A percentile compares a stretch with the other conserved stretches of the same genome.
phyloP scores from a whole-genome alignment of 257 asterid species.

The Solanum chiquidenum region DNA sequence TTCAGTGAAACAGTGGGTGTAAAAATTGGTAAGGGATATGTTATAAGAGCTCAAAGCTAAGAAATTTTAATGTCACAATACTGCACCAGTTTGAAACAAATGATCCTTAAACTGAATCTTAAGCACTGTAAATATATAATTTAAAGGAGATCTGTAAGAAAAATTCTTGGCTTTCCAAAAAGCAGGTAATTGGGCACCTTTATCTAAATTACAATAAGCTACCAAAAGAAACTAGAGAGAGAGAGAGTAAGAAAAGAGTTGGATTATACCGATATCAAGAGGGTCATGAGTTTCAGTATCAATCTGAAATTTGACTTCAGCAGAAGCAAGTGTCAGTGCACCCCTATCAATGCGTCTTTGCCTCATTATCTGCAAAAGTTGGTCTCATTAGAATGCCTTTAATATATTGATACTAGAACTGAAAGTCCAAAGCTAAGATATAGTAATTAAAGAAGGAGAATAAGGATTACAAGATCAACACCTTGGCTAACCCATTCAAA shows the following conservation, averaged over 20 bases:
- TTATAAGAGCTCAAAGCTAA: not conserved
- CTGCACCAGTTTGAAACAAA: not conserved
- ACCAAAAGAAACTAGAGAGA: not conserved
- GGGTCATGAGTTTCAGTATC: slow-evolving; percentile 99
- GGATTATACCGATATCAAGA: slow-evolving; percentile 80
- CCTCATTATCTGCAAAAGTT: slow-evolving; percentile 76
- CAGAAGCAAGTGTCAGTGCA: slow-evolving; percentile 98
- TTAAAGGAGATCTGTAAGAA: not conserved
- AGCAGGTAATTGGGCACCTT: not conserved
- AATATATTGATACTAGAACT: not conserved
- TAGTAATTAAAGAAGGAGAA: not conserved
- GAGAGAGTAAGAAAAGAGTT: not conserved
- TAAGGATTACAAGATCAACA: slow-evolving; percentile 11
- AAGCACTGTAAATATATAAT: not conserved
- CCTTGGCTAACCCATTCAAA: slow-evolving; percentile 91
- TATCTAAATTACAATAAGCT: not conserved
- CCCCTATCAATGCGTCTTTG: slow-evolving; percentile 94
- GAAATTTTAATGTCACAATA: not conserved
- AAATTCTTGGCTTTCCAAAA: not conserved
- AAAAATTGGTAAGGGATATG: not conserved
- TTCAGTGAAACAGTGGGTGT: not conserved
- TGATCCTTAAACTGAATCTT: not conserved
- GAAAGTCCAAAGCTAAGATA: not conserved
- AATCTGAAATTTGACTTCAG: slow-evolving; percentile 96
- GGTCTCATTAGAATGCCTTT: not conserved